Percentiles rank a stretch among this genome's conserved stretches.
phyloP scores from a whole-genome alignment of 805 yeast genomes.

The Cyberlindnera samutprakarnensis region DNA sequence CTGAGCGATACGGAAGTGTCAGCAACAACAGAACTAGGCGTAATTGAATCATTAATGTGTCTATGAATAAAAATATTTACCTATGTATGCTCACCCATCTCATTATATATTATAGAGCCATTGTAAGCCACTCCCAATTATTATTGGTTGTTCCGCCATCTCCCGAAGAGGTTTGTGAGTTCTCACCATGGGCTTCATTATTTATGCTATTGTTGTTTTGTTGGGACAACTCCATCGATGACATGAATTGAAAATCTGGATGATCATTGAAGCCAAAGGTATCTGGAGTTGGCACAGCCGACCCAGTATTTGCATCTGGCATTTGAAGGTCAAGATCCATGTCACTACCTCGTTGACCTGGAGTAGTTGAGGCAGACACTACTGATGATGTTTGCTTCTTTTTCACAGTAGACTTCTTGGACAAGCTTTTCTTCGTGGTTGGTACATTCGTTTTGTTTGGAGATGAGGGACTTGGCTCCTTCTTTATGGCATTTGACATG shows the following conservation, averaged over 20 bases:
- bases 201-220: slow-evolving; percentile 2
- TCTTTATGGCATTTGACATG: slow-evolving; percentile 19
- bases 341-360: background rate
- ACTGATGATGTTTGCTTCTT: slow-evolving; percentile 2
- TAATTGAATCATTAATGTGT: slow-evolving; percentile 1
- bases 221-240: slow-evolving; percentile 7
- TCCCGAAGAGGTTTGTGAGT: slow-evolving; percentile 4
- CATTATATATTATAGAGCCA: slow-evolving; percentile 19
- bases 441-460: slow-evolving; percentile 12
- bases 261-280: slow-evolving; percentile 6
- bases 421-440: slow-evolving; percentile 4
- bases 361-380: background rate
- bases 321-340: slow-evolving; percentile 1
- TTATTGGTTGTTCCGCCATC: slow-evolving; percentile 15
- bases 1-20: background rate
- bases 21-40: background rate
- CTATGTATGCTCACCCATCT: no score
- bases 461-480: slow-evolving; percentile 12
- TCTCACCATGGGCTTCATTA: background rate
- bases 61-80: no score
- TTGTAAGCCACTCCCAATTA: slow-evolving; percentile 25
- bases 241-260: slow-evolving; percentile 10
- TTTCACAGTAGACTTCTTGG: no score
- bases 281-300: slow-evolving; percentile 1
- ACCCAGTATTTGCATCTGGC: background rate